Evolutionary conservation across 2,329 filamentous ascomycete species (phyloP).

Genomic region (Dothidotthia symphoricarpi): DNA sequence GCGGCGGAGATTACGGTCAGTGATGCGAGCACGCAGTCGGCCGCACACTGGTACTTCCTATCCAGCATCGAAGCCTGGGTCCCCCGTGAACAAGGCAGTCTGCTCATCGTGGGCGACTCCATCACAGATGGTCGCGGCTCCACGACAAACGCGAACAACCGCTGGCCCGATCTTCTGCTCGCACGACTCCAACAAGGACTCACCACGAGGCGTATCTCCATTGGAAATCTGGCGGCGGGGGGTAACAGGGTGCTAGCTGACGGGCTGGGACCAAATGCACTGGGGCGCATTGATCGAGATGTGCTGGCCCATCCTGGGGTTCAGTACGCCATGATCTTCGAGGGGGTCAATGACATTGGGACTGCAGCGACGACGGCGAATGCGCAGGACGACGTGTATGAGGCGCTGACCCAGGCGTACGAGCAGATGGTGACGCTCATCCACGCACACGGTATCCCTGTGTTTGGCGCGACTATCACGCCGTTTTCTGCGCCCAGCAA

Average conservation of each 20-base stretch:
- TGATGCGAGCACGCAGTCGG: constrained; percentile 35
- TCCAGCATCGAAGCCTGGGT: constrained; percentile 58
- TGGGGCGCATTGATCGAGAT: constrained; percentile 63
- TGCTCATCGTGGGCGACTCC: constrained; percentile 62
- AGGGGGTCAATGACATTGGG: constrained; percentile 66
- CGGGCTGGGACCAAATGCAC: constrained; percentile 61
- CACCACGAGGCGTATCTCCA: constrained; percentile 51
- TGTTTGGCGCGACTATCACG: constrained; percentile 66
- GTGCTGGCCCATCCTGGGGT: constrained; percentile 59
- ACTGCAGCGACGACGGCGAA: constrained; percentile 45
- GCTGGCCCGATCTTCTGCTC: constrained; percentile 40
- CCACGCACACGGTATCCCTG: constrained; percentile 54
- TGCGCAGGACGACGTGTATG: constrained; percentile 51
- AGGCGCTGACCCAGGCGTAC: constrained; percentile 57
- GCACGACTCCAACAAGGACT: constrained; percentile 48
- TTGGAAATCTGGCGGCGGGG: constrained; percentile 66
- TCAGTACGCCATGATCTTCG: constrained; percentile 63
- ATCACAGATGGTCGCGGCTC: constrained; percentile 65
- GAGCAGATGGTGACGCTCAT: constrained; percentile 57
- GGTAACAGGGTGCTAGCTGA: constrained; percentile 65
- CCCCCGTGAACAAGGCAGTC: constrained; percentile 44
- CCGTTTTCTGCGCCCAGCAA: constrained; percentile 54
- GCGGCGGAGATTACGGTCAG: constrained; percentile 50
- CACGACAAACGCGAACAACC: constrained; percentile 59
- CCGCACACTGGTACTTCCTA: constrained; percentile 58